Percentiles rank a stretch among this genome's conserved stretches.
phyloP scores from a whole-genome alignment of 78 protist species.

The Dictyostelium discoideum region DNA sequence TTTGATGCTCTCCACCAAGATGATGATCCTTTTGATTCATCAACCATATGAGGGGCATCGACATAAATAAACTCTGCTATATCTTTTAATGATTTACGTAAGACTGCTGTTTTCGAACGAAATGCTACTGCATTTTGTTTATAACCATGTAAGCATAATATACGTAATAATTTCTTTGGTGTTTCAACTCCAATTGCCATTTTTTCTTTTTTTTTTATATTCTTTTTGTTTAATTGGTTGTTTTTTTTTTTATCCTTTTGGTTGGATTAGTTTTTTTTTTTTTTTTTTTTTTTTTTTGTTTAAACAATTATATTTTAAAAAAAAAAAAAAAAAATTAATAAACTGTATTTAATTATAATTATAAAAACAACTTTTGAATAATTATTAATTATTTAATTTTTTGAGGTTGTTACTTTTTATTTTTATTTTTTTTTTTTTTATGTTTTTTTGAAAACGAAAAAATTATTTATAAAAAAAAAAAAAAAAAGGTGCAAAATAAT shows the following conservation, averaged over 20 bases:
- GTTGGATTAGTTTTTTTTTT: background rate
- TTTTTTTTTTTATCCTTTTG: background rate
- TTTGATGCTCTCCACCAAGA: slow-evolving; percentile 79
- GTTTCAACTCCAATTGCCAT: background rate
- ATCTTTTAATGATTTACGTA: slow-evolving; percentile 72
- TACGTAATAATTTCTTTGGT: slow-evolving; percentile 27
- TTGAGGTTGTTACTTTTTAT: too few relatives aligned
- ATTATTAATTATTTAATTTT: too few relatives aligned
- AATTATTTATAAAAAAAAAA: background rate
- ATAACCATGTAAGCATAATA: slow-evolving; percentile 76
- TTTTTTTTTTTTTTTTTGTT: background rate
- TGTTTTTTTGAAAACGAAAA: background rate
- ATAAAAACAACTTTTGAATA: too few relatives aligned
- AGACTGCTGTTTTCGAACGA: slow-evolving; percentile 71
- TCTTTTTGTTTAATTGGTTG: too few relatives aligned
- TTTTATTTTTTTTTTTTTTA: background rate
- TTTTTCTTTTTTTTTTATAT: background rate
- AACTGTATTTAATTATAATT: too few relatives aligned
- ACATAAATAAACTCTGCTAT: slow-evolving; percentile 73
- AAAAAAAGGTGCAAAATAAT: too few relatives aligned
- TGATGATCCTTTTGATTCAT: slow-evolving; percentile 48
- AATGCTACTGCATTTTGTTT: slow-evolving; percentile 59
- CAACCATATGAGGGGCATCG: slow-evolving; percentile 74
- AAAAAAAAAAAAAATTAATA: too few relatives aligned
- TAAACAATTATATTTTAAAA: background rate